phyloP scores from a whole-genome alignment of 352 stramenopile genomes.

The Phytophthora sansomeana region DNA sequence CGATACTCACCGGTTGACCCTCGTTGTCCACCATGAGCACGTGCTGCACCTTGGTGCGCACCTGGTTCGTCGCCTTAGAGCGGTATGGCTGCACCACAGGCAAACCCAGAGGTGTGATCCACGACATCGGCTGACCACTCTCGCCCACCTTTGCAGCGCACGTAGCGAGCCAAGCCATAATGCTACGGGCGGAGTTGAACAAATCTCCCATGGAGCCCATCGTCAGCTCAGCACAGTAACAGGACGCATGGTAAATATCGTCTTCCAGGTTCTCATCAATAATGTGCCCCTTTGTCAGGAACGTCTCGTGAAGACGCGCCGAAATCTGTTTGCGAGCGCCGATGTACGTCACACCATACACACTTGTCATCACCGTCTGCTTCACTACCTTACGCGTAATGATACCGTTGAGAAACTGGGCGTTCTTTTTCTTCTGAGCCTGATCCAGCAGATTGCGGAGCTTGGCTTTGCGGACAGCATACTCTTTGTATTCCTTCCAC shows the following conservation, averaged over 20 bases:
- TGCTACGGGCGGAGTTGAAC: slow-evolving; percentile 95
- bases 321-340: slow-evolving; percentile 98
- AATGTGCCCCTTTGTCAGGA: slow-evolving; percentile 80
- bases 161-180: slow-evolving; percentile 93
- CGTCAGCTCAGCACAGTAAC: slow-evolving; percentile 95
- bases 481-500: slow-evolving; percentile 1
- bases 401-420: slow-evolving; percentile 73
- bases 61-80: slow-evolving; percentile 75
- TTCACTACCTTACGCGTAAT: slow-evolving; percentile 98
- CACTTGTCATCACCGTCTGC: slow-evolving; percentile 99
- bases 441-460: slow-evolving; percentile 24
- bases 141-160: slow-evolving; percentile 76
- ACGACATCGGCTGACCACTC: slow-evolving; percentile 96
- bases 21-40: slow-evolving; percentile 88
- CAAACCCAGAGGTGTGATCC: slow-evolving; percentile 98
- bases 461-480: neutral
- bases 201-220: slow-evolving; percentile 97
- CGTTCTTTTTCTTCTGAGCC: slow-evolving; percentile 70
- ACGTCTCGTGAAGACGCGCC: slow-evolving; percentile 94
- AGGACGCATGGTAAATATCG: slow-evolving; percentile 87
- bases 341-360: slow-evolving; percentile 99
- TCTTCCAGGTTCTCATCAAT: slow-evolving; percentile 85
- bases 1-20: slow-evolving; percentile 64
- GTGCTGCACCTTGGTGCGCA: slow-evolving; percentile 89
- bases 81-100: slow-evolving; percentile 99